Evolutionary conservation across 352 stramenopile species (phyloP), one percentile per base, ranked within the genome.

Genomic region (Pythium rhizo-oryzae): DNA sequence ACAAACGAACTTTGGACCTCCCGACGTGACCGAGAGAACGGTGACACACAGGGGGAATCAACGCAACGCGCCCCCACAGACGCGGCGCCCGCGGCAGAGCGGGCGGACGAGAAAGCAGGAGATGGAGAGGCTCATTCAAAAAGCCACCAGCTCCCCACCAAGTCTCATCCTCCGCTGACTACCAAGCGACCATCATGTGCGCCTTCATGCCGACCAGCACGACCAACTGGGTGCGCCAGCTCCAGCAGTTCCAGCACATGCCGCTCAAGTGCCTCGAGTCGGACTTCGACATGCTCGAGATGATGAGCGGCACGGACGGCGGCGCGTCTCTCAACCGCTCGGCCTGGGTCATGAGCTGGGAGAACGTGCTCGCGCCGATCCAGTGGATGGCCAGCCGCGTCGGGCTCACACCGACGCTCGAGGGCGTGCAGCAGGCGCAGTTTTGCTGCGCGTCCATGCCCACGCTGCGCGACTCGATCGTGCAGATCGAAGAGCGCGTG

Each of bases 361-460:
- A 89, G 44, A 78, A 89, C 49, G 76, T 86, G 41, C 72, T 89
- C 21, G 62, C 77, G 30, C 80, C 80, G 2, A 70, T 74, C 57
- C 30, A 71, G 43, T 89, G 74, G 76, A 59, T 89, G 66, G 35
- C 51, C 6, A 59, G 64, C 12, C 57, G 78, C 25, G 63, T 89
- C n/a, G 72, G 78, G 5, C 67, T 84, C 35, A 58, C 55, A 1
- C 57, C n/a, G 7, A 71, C 63, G 0, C 23, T 71, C 1, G 53
- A 71, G 37, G 65, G 70, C 8, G 64, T 84, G 18, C 52, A 83
- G 21, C 51, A 53, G 65, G 65, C 65, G 19, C 65, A 53, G 35
- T 37, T 51, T 13, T 71, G 65, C 58, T 71, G 65, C 30, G 65
- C 65, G 11, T 65, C 65, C 15, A 71, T 72, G 41, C 65, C 58